Base-by-base conservation (phyloP, 768 basidiomycete species). In the Pleurotus citrinopileatus region DNA sequence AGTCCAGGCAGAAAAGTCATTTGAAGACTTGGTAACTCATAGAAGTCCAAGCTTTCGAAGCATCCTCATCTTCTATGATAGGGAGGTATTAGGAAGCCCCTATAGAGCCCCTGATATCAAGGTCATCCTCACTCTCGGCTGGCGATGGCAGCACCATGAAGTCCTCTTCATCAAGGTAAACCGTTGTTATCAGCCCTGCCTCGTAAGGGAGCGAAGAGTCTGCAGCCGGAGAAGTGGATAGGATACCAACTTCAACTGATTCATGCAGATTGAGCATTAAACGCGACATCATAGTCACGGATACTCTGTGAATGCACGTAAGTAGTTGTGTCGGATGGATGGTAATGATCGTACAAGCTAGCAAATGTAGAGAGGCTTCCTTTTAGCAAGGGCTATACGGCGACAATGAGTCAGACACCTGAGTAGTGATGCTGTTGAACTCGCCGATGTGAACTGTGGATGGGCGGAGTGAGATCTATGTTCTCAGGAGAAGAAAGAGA, bases 241-340 rank as follows among this genome's bases (percentile, higher is more conserved):
- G 7, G 32, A 50, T 34, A 5, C 44, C 44, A 8, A 46, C 12
- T 22, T 25, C 44, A 6, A 22, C 27, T 4, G 44, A 25, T 26
- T 46, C 6, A 22, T 50, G 47, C 5, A 50, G 47, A 36, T 50
- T 50, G 7, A 50, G 47, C 28, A 50, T 28, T 9, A 50, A 27
- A 8, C 47, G 23, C 5, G 47, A 50, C 22, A 50, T 32, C 47
- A 50, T 50, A 4, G 47, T 50, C 4, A 50, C 47, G 17, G 47
- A 50, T 50, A 34, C 32, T 15, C 47, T 50, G 22, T 5, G 8
- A 34, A 4, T 5, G 22, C 5, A 44, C 3, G 5, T 50, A 12
- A 50, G 19, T 17, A 27, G 7, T n/a, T n/a, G n/a, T n/a, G n/a
- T n/a, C n/a, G n/a, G n/a, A n/a, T n/a, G n/a, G n/a, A n/a, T n/a